Conservation (phyloP, 169 alveolate genomes). For the Perkinsus chesapeaki region DNA sequence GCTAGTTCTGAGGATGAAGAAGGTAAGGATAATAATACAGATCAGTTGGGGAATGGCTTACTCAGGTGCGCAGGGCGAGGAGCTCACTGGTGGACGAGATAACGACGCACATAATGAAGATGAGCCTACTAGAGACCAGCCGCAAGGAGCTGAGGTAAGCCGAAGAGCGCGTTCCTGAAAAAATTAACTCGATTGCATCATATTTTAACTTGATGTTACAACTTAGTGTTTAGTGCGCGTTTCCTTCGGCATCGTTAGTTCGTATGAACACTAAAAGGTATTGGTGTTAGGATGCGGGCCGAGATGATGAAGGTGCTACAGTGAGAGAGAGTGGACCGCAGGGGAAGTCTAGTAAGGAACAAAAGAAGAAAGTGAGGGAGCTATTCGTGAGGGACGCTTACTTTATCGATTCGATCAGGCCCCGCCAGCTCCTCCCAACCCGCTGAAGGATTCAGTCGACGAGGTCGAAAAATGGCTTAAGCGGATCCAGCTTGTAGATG, state of each 20-base stretch:
- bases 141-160: not conserved
- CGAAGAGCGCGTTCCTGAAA: no score
- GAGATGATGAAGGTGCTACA: not conserved
- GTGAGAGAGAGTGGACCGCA: not conserved
- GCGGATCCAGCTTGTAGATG: not conserved
- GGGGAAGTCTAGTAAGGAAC: not conserved
- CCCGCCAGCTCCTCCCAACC: not conserved
- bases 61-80: not conserved
- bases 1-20: not conserved
- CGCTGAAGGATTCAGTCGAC: not conserved
- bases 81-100: not conserved
- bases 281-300: not conserved
- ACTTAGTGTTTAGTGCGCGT: no score
- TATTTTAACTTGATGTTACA: no score
- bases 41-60: not conserved
- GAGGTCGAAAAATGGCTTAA: not conserved
- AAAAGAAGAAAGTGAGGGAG: not conserved
- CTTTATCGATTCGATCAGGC: not conserved
- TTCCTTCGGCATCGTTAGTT: no score
- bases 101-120: not conserved
- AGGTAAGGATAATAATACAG: not conserved
- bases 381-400: not conserved
- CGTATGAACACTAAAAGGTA: no score
- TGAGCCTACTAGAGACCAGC: not conserved
- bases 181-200: no score